Conservation (phyloP, 345 rosid genomes). For the Dipteronia dyeriana region DNA sequence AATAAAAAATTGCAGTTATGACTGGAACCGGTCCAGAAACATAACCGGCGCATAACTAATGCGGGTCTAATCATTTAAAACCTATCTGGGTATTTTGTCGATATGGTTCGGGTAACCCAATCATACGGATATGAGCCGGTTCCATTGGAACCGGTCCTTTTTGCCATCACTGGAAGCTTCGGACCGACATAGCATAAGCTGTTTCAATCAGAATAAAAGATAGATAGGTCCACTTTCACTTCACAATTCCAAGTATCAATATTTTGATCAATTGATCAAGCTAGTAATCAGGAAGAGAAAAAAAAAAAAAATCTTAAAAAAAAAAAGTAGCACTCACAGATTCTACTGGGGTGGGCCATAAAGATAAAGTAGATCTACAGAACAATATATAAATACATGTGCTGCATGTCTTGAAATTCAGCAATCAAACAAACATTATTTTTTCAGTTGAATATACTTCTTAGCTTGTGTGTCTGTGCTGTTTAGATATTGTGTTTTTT, state of each 20-base stretch:
- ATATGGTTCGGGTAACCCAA: no score
- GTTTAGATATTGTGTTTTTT: no score
- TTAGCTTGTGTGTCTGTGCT: no score
- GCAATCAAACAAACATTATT: not conserved
- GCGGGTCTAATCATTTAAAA: no score
- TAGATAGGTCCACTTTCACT: conserved; percentile 15
- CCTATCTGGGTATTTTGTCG: no score
- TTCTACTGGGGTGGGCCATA: not conserved
- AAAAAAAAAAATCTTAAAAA: not conserved
- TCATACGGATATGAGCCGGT: no score
- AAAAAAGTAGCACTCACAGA: no score
- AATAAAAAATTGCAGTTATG: no score
- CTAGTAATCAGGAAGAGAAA: not conserved
- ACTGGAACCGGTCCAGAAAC: no score
- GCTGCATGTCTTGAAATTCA: not conserved
- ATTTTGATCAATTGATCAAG: not conserved
- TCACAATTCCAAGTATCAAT: conserved; percentile 7
- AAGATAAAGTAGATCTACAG: not conserved
- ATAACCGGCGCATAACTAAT: no score
- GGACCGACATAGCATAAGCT: not conserved
- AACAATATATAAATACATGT: not conserved
- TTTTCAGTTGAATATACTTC: not conserved
- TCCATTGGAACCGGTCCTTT: no score
- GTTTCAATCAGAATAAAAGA: conserved; percentile 5
- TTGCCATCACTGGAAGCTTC: not conserved